Percentiles rank a stretch among this genome's conserved stretches.
These are phyloP conservation scores for Echria macrotheca DNA, from an alignment of 495 filamentous ascomycete species.

Conservation along the genomic window DNA sequence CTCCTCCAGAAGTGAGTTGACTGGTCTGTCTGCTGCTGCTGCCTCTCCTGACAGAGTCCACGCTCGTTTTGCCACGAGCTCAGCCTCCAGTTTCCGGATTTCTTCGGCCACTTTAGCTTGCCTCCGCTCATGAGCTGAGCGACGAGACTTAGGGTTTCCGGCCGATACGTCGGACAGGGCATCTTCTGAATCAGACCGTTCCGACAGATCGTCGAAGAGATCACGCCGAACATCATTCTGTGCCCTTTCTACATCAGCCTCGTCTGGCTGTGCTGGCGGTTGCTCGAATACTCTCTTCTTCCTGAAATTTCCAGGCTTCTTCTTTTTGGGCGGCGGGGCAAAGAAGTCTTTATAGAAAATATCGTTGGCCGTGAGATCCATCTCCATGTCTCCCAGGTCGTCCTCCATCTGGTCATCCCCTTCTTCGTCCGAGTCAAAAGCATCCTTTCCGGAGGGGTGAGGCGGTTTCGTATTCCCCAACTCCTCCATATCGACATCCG, in stretches of 20 bases:
- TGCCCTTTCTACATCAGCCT: constrained; percentile 71
- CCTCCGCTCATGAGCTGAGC: constrained; percentile 78
- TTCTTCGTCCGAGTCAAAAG: constrained; percentile 42
- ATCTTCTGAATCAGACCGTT: constrained; percentile 50
- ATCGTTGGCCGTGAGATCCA: constrained; percentile 70
- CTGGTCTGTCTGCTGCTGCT: constrained; percentile 68
- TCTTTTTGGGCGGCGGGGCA: constrained; percentile 71
- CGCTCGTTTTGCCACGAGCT: constrained; percentile 81
- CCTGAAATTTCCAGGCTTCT: constrained; percentile 30
- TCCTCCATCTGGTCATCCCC: constrained; percentile 61
- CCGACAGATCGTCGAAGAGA: constrained; percentile 77
- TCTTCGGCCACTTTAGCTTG: constrained; percentile 81
- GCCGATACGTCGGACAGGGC: constrained; percentile 51
- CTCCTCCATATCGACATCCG: constrained; percentile 23
- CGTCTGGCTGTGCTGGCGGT: constrained; percentile 33
- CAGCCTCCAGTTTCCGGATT: constrained; percentile 83
- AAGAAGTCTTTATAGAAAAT: constrained; percentile 89
- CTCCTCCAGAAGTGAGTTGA: constrained; percentile 91
- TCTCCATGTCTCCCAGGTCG: constrained; percentile 50
- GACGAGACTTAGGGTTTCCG: constrained; percentile 49
- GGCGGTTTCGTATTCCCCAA: constrained; percentile 7
- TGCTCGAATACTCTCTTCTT: constrained; percentile 23
- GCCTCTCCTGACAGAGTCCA: constrained; percentile 93
- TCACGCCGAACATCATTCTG: constrained; percentile 88
- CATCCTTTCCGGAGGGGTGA: constrained; percentile 33